These are phyloP conservation scores for Solanum bukasovii DNA, from an alignment of 257 asterid genomes.

Conservation along the genomic window DNA sequence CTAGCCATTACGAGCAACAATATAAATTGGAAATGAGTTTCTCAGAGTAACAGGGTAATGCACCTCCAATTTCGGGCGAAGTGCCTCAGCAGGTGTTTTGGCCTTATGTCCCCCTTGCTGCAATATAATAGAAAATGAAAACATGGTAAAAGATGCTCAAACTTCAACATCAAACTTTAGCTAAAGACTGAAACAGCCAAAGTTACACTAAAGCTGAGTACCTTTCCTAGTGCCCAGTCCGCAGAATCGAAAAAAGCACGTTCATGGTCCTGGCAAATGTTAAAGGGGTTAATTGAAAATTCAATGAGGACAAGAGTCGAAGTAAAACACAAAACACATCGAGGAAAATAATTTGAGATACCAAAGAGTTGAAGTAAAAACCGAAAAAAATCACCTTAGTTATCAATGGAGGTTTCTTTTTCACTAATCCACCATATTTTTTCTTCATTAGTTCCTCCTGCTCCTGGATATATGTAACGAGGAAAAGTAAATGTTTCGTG, in stretches of 20 bases:
- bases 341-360: background rate
- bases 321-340: background rate
- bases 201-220: background rate
- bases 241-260: conserved; percentile 92
- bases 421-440: conserved; percentile 59
- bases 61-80: conserved; percentile 80
- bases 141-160: background rate
- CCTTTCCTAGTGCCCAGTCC: conserved; percentile 90
- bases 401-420: conserved; percentile 60
- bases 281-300: background rate
- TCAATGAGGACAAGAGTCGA: background rate
- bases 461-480: conserved; percentile 31
- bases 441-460: conserved; percentile 68
- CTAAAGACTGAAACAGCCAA: background rate
- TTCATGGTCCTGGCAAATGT: conserved; percentile 49
- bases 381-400: conserved; percentile 33
- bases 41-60: background rate
- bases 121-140: background rate
- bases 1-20: background rate
- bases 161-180: background rate
- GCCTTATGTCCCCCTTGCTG: conserved; percentile 55
- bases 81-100: conserved; percentile 69
- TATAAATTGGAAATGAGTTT: background rate
- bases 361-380: background rate
- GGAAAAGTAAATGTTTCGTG: background rate